Conservation (phyloP, 306 rosid species). For the Acmispon strigosus region DNA sequence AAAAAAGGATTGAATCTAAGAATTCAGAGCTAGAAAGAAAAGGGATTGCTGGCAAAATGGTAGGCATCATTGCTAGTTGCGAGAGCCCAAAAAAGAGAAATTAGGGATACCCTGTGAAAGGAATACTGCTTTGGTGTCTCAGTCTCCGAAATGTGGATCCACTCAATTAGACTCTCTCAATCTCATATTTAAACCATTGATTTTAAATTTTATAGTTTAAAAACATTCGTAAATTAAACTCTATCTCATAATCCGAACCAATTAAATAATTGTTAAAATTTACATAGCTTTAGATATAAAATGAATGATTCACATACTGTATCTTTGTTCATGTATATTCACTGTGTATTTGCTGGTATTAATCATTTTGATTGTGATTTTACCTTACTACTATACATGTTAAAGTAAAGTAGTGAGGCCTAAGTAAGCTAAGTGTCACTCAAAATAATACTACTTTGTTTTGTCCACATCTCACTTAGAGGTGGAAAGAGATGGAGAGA, state of each 20-base stretch:
- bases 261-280: too few relatives aligned
- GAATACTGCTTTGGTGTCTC: conserved; percentile 20
- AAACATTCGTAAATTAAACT: too few relatives aligned
- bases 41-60: conserved; percentile 33
- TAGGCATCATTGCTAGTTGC: conserved; percentile 53
- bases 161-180: too few relatives aligned
- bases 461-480: too few relatives aligned
- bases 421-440: neutral
- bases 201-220: too few relatives aligned
- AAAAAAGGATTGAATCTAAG: neutral
- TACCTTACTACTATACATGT: neutral
- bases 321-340: neutral
- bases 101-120: conserved; percentile 26
- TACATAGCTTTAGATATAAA: too few relatives aligned
- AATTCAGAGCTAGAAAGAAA: conserved; percentile 23
- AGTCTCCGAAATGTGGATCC: too few relatives aligned
- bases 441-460: neutral
- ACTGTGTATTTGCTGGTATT: neutral
- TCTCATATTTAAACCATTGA: too few relatives aligned
- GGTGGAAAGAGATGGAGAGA: too few relatives aligned
- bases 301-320: too few relatives aligned
- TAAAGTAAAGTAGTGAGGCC: neutral
- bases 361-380: conserved; percentile 1
- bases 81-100: conserved; percentile 37
- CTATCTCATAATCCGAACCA: too few relatives aligned